These are phyloP conservation scores for Vitis rotundifolia DNA, from an alignment of 164 flowering plant species.

Conservation along the genomic window DNA sequence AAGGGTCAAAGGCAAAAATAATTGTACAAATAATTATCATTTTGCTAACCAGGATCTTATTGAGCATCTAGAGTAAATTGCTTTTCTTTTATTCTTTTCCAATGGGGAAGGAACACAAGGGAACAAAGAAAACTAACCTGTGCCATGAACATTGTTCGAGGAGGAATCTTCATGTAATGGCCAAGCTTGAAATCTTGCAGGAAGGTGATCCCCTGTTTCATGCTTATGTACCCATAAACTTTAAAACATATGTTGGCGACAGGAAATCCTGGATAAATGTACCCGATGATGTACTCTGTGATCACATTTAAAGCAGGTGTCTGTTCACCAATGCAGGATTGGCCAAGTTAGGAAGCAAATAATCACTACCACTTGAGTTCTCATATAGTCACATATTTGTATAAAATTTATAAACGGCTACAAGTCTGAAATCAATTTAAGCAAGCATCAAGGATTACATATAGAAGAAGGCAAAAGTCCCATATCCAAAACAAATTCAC, in stretches of 20 bases:
- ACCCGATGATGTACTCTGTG: conserved; percentile 81
- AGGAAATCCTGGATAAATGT: conserved; percentile 77
- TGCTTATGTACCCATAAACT: conserved; percentile 85
- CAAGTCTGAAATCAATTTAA: too few relatives aligned
- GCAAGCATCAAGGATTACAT: too few relatives aligned
- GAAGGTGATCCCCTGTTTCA: conserved; percentile 77
- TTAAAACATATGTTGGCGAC: conserved; percentile 94
- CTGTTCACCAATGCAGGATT: conserved; percentile 18
- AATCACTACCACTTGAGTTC: too few relatives aligned
- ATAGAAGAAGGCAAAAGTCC: too few relatives aligned
- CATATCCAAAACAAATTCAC: too few relatives aligned
- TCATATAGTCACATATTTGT: too few relatives aligned
- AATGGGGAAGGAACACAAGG: not conserved
- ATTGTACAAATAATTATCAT: not conserved
- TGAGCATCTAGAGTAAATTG: not conserved
- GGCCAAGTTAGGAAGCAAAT: too few relatives aligned
- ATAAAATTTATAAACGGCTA: too few relatives aligned
- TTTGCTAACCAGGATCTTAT: not conserved
- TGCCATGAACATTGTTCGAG: conserved; percentile 88
- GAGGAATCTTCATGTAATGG: conserved; percentile 97
- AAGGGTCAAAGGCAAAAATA: too few relatives aligned
- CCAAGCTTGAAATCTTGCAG: conserved; percentile 94
- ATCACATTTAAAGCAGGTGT: conserved; percentile 74
- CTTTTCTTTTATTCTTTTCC: not conserved
- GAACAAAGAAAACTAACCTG: conserved; percentile 39